A percentile compares a stretch with the other conserved stretches of the same genome.
phyloP scores from a whole-genome alignment of 768 basidiomycete genomes.

The Dioszegia crocea region DNA sequence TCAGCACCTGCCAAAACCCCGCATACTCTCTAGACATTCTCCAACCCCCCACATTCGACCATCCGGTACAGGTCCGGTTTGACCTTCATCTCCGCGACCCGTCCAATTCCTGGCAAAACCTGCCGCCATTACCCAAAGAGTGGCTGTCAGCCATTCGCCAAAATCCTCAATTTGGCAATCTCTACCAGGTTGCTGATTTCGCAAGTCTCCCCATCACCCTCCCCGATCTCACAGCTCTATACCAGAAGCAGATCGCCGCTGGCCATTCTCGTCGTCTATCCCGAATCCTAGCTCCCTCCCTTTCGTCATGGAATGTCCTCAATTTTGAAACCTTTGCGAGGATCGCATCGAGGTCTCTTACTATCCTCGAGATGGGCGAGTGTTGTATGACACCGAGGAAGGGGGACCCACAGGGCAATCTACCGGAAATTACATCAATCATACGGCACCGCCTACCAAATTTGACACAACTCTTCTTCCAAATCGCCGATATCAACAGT shows the following conservation, averaged over 20 bases:
- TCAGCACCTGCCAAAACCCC: too few species aligned
- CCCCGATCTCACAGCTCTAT: not conserved
- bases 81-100: not conserved
- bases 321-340: not conserved
- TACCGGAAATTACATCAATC: not conserved
- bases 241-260: not conserved
- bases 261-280: not conserved
- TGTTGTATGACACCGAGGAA: not conserved
- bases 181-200: not conserved
- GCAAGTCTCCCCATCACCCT: not conserved
- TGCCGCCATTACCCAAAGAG: not conserved
- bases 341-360: not conserved
- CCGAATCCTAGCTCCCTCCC: not conserved
- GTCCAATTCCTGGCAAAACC: not conserved
- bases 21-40: too few species aligned
- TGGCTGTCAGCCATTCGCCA: not conserved
- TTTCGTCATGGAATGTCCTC: not conserved
- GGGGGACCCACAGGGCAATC: not conserved
- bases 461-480: not conserved
- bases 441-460: not conserved
- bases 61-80: not conserved
- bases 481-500: not conserved
- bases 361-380: not conserved
- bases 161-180: not conserved
- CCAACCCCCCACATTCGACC: not conserved